Percentiles rank a stretch among this genome's conserved stretches.
phyloP scores from a whole-genome alignment of 1,284 basidiomycete species.

The Peniophora sp. region DNA sequence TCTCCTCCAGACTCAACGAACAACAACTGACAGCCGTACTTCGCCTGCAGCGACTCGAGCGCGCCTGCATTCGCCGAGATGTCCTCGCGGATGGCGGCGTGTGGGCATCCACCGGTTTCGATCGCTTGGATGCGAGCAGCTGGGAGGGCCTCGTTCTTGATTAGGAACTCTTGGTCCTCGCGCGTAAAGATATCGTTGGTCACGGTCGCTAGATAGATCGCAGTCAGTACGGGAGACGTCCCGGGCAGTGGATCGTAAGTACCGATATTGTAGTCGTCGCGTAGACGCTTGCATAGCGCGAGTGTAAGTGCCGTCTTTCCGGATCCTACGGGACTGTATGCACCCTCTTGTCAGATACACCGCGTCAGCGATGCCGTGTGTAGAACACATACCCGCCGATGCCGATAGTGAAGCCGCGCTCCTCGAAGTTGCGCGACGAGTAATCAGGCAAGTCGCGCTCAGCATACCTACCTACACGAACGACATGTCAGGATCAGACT shows the following conservation, averaged over 20 bases:
- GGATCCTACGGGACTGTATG: slow-evolving; percentile 82
- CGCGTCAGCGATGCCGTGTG: neutral
- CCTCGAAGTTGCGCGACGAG: slow-evolving; percentile 76
- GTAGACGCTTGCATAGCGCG: slow-evolving; percentile 81
- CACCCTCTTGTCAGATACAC: slow-evolving; percentile 2
- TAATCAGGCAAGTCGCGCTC: slow-evolving; percentile 94
- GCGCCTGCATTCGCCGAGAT: slow-evolving; percentile 96
- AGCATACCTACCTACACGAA: slow-evolving; percentile 71
- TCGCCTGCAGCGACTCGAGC: slow-evolving; percentile 91
- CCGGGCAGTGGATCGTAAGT: slow-evolving; percentile 6
- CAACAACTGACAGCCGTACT: slow-evolving; percentile 75
- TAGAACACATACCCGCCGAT: slow-evolving; percentile 79
- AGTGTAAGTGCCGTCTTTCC: slow-evolving; percentile 96
- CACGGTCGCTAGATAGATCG: slow-evolving; percentile 62
- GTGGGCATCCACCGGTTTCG: slow-evolving; percentile 94
- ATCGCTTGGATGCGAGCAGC: slow-evolving; percentile 88
- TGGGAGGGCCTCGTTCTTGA: slow-evolving; percentile 85
- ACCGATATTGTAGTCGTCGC: slow-evolving; percentile 89
- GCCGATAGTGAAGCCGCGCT: slow-evolving; percentile 93
- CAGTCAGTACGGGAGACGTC: neutral
- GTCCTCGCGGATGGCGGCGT: slow-evolving; percentile 95
- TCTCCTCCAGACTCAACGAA: slow-evolving; percentile 96
- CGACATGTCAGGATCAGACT: neutral
- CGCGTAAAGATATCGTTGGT: slow-evolving; percentile 97
- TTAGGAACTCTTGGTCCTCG: slow-evolving; percentile 97